Percentiles rank a stretch among this genome's conserved stretches.
Conservation (phyloP, 2,329 filamentous ascomycete genomes). For the Fusarium sp. region DNA sequence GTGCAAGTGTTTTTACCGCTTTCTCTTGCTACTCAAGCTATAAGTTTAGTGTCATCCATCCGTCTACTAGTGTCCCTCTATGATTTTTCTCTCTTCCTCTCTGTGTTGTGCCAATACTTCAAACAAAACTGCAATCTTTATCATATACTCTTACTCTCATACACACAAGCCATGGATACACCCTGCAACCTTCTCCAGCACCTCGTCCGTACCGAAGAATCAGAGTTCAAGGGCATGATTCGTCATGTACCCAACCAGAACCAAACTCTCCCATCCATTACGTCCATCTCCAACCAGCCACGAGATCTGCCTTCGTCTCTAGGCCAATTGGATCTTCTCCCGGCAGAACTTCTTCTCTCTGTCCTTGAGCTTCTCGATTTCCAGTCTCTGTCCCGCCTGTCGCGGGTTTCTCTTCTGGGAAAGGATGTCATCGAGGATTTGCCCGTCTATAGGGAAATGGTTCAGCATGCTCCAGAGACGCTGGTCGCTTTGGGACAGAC, state of each 20-base stretch:
- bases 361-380: slow-evolving; percentile 49
- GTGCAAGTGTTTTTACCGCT: slow-evolving; percentile 37
- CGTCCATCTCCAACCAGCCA: slow-evolving; percentile 18
- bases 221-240: slow-evolving; percentile 43
- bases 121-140: slow-evolving; percentile 1
- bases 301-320: slow-evolving; percentile 37
- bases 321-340: slow-evolving; percentile 48
- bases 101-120: slow-evolving; percentile 4
- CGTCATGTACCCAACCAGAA: slow-evolving; percentile 21
- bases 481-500: slow-evolving; percentile 47
- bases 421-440: slow-evolving; percentile 48
- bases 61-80: slow-evolving; percentile 22
- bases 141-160: background rate
- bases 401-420: slow-evolving; percentile 44
- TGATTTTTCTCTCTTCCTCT: slow-evolving; percentile 17
- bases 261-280: slow-evolving; percentile 24
- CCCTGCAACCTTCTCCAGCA: slow-evolving; percentile 22
- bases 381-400: slow-evolving; percentile 49
- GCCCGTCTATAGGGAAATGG: slow-evolving; percentile 57
- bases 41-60: slow-evolving; percentile 35
- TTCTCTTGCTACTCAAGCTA: slow-evolving; percentile 17
- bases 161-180: slow-evolving; percentile 25
- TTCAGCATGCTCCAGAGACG: slow-evolving; percentile 56
- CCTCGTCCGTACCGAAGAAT: slow-evolving; percentile 33
- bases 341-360: slow-evolving; percentile 46